These are phyloP conservation scores for Ceratocystis papillata DNA, from an alignment of 2,329 filamentous ascomycete genomes.

Conservation along the genomic window DNA sequence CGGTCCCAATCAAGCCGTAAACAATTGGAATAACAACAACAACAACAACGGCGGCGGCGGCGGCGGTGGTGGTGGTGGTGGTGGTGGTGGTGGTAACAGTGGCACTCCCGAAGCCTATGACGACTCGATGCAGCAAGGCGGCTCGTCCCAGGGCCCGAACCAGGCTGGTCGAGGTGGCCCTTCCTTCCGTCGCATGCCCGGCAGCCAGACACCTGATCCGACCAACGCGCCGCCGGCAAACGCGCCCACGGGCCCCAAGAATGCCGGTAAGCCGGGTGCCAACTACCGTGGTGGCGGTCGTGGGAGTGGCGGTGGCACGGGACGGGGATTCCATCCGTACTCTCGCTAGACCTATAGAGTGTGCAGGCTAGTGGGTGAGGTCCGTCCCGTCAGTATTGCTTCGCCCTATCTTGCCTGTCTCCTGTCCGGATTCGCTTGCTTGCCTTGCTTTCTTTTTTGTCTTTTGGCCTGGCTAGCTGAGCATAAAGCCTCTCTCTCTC, in stretches of 20 bases:
- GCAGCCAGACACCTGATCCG: constrained; percentile 36
- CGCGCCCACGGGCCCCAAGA: constrained; percentile 89
- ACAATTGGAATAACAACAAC: constrained; percentile 24
- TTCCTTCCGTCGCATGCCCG: constrained; percentile 28
- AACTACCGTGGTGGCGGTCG: constrained; percentile 88
- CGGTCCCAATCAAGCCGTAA: constrained; percentile 27
- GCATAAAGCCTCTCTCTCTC: neutral
- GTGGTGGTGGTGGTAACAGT: constrained; percentile 28
- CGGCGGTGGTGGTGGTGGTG: constrained; percentile 26
- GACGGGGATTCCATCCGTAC: constrained; percentile 74
- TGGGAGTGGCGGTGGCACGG: constrained; percentile 39
- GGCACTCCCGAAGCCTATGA: constrained; percentile 27
- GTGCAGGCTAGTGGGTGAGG: neutral
- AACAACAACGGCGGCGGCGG: constrained; percentile 25
- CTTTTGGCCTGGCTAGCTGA: neutral
- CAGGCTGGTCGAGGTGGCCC: constrained; percentile 30
- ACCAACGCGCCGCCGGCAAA: constrained; percentile 43
- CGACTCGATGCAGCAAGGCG: constrained; percentile 27
- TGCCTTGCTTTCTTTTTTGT: neutral
- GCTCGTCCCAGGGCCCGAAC: constrained; percentile 40
- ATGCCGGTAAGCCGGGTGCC: constrained; percentile 78
- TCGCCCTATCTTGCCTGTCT: neutral
- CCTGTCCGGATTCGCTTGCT: neutral
- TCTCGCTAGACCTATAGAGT: constrained; percentile 28
- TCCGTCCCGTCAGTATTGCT: neutral